Percentiles rank a stretch among this genome's conserved stretches.
Conservation (phyloP, 345 rosid species). For the Raphanus sativus region DNA sequence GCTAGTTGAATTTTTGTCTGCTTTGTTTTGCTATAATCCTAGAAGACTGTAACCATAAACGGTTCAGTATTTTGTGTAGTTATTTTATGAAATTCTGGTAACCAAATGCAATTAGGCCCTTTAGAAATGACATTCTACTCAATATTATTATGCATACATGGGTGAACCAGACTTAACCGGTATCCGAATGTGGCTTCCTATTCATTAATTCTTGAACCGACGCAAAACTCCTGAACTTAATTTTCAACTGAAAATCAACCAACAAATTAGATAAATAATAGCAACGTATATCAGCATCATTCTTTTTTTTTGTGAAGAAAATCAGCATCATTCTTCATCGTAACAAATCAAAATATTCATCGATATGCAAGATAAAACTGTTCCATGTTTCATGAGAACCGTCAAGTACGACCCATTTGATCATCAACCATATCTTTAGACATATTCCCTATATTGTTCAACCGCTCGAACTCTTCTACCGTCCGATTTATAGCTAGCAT, state of each 20-base stretch:
- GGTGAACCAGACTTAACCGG: background rate
- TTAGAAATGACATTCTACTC: background rate
- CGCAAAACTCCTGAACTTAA: too few relatives aligned
- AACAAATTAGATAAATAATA: background rate
- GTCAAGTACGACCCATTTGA: slow-evolving; percentile 57
- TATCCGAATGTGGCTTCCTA: background rate
- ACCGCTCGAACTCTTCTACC: slow-evolving; percentile 70
- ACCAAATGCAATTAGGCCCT: background rate
- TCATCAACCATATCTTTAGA: slow-evolving; percentile 72
- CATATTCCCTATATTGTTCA: slow-evolving; percentile 69
- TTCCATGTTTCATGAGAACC: slow-evolving; percentile 52
- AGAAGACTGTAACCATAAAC: background rate
- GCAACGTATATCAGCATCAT: background rate
- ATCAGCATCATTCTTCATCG: slow-evolving; percentile 37
- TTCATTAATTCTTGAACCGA: too few relatives aligned
- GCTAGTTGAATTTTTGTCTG: background rate
- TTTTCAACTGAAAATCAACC: background rate
- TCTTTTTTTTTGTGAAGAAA: background rate
- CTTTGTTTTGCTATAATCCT: background rate
- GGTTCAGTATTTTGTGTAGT: background rate
- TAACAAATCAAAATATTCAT: slow-evolving; percentile 55
- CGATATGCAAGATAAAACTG: slow-evolving; percentile 62
- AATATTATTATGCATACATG: background rate
- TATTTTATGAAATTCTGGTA: background rate
- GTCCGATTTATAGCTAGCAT: slow-evolving; percentile 44